A percentile compares a stretch with the other conserved stretches of the same genome.
phyloP scores from a whole-genome alignment of 805 yeast species.

The Candida chauliodis region DNA sequence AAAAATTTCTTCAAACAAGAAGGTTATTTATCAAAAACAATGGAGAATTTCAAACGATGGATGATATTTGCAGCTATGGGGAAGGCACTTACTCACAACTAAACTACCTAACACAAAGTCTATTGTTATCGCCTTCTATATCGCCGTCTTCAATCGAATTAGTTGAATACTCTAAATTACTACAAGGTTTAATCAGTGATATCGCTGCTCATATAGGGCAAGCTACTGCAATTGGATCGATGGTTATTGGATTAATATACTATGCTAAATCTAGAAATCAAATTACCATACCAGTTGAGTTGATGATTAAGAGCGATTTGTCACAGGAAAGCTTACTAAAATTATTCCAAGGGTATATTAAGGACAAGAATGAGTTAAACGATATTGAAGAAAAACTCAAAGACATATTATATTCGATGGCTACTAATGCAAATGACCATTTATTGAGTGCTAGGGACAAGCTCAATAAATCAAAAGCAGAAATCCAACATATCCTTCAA shows the following conservation, averaged over 20 bases:
- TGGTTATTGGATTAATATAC: conserved; percentile 57
- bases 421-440: conserved; percentile 79
- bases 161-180: conserved; percentile 41
- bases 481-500: conserved; percentile 29
- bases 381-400: conserved; percentile 39
- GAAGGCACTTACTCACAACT: conserved; percentile 77
- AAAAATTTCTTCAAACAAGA: conserved; percentile 58
- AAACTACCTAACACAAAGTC: conserved; percentile 61
- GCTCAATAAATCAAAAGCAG: conserved; percentile 34
- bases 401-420: conserved; percentile 64
- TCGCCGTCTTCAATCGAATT: conserved; percentile 53
- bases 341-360: conserved; percentile 40
- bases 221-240: conserved; percentile 66
- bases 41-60: conserved; percentile 44
- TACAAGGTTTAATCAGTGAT: conserved; percentile 50
- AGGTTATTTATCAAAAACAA: conserved; percentile 43
- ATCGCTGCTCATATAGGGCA: conserved; percentile 81
- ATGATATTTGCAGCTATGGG: conserved; percentile 69
- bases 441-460: conserved; percentile 64
- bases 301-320: conserved; percentile 48
- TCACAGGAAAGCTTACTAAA: conserved; percentile 65
- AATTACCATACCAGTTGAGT: conserved; percentile 60
- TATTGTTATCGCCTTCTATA: conserved; percentile 52
- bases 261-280: conserved; percentile 50
- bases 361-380: conserved; percentile 18